Base-by-base conservation (phyloP, 352 stramenopile species). In the Pythium scleroteichum region DNA sequence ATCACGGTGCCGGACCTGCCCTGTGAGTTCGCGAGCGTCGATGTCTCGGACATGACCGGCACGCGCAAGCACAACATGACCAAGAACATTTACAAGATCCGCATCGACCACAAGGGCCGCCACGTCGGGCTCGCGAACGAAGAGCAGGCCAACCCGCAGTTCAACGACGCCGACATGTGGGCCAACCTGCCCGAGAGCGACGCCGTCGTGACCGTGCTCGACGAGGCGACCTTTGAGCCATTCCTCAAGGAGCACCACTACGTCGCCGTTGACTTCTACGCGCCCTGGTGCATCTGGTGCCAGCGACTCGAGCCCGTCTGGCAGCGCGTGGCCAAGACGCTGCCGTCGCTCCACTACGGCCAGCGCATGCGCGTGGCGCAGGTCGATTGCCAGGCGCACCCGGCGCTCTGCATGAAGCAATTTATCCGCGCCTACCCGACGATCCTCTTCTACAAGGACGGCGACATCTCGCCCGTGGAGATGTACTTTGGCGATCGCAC, bases 51-150 rank as follows among this genome's bases (percentile, higher is more conserved):
- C 77, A 95, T 97, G 68, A 95, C 98, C 46, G 97, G 97, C 59
- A 98, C 92, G 50, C 97, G 98, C 63, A 96, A 96, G 69, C 90
- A 98, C 73, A 99, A 99, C 83, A 97, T 99, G 68, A 99, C 96
- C 59, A 98, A 97, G 65, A 98, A 99, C 79, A 97, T 99, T 59
- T 97, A 97, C 82, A 99, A 99, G 82, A 98, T 94, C 69, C 81
- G 83, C 38, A 76, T 94, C 52, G 87, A 93, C 72, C 75, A 87
- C 68, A 93, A 94, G 70, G 83, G 85, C 27, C 85, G 85, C 62
- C 75, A 86, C 60, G 78, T 94, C n/a, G 83, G 84, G 0, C 76
- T 96, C 71, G 95, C 97, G 59, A 69, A 89, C 35, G 90, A 98
- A 48, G 86, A 96, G 54, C 75, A 92, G 51, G 82, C 91, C 27